phyloP scores from a whole-genome alignment of 768 basidiomycete species.

The Saitozyma podzolica region DNA sequence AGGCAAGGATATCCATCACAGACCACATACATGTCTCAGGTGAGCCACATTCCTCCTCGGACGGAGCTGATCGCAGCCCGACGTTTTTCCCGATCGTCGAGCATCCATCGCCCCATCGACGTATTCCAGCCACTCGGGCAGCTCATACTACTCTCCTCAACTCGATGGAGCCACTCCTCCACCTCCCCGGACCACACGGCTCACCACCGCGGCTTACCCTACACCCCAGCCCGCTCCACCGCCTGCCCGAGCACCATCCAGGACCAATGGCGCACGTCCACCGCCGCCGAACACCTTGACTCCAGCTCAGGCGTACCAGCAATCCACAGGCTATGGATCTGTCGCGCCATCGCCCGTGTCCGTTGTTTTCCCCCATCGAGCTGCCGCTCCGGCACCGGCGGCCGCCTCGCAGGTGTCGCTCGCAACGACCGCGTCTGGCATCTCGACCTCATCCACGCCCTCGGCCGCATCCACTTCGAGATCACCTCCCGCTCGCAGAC shows the following conservation, averaged over 20 bases:
- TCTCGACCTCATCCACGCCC: neutral
- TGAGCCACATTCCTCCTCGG: too few species aligned
- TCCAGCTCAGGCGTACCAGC: slow-evolving; percentile 30
- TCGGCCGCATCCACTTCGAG: slow-evolving; percentile 6
- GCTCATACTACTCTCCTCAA: slow-evolving; percentile 35
- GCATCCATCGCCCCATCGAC: slow-evolving; percentile 41
- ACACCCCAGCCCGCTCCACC: slow-evolving; percentile 16
- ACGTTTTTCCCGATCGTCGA: slow-evolving; percentile 20
- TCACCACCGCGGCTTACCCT: slow-evolving; percentile 10
- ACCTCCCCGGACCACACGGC: slow-evolving; percentile 9
- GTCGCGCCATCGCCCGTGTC: slow-evolving; percentile 28
- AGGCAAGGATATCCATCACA: too few species aligned
- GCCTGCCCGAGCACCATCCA: slow-evolving; percentile 2
- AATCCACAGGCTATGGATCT: slow-evolving; percentile 19
- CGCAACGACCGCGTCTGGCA: neutral
- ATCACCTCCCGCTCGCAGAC: slow-evolving; percentile 16
- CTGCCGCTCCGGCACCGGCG: slow-evolving; percentile 18
- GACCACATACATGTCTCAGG: too few species aligned
- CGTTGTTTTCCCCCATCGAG: slow-evolving; percentile 28
- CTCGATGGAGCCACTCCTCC: slow-evolving; percentile 33
- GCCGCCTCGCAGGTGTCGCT: slow-evolving; percentile 4
- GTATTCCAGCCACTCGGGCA: slow-evolving; percentile 33
- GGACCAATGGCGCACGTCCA: slow-evolving; percentile 3
- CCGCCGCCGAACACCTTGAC: slow-evolving; percentile 8
- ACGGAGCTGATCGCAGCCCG: too few species aligned